These are phyloP conservation scores for Angomonas deanei DNA, from an alignment of 208 protist species.

Conservation along the genomic window DNA sequence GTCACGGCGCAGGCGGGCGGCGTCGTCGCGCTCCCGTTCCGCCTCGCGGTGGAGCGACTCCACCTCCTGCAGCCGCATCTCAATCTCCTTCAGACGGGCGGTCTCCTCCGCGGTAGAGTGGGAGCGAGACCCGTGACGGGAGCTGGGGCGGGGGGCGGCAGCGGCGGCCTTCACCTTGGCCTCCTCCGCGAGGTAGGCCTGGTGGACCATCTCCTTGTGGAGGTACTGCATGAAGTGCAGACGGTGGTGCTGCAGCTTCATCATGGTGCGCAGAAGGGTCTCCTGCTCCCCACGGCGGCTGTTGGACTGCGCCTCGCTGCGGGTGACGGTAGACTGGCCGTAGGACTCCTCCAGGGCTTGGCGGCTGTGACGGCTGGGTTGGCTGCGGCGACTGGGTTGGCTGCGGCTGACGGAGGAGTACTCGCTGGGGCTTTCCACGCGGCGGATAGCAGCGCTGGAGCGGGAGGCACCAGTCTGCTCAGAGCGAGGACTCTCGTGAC, in stretches of 20 bases:
- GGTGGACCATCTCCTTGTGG: constrained; percentile 79
- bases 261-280: constrained; percentile 44
- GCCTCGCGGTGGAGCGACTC: constrained; percentile 66
- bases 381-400: background rate
- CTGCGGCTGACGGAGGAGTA: background rate
- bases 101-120: constrained; percentile 24
- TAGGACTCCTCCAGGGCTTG: background rate
- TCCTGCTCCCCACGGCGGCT: constrained; percentile 28
- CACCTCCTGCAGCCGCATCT: constrained; percentile 52
- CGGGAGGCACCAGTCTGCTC: background rate
- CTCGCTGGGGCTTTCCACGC: background rate
- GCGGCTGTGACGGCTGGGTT: background rate
- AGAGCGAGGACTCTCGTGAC: background rate
- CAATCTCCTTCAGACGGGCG: constrained; percentile 58
- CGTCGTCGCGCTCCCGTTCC: constrained; percentile 51
- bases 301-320: constrained; percentile 19
- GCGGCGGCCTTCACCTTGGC: constrained; percentile 37
- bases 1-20: constrained; percentile 47
- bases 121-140: background rate
- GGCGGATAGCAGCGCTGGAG: background rate
- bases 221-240: constrained; percentile 82
- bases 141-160: constrained; percentile 10
- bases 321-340: constrained; percentile 23
- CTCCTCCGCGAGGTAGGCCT: constrained; percentile 74
- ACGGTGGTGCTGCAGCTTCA: constrained; percentile 77